Base-by-base conservation (phyloP, 2,329 filamentous ascomycete genomes). In the Pseudogymnoascus sp. region DNA sequence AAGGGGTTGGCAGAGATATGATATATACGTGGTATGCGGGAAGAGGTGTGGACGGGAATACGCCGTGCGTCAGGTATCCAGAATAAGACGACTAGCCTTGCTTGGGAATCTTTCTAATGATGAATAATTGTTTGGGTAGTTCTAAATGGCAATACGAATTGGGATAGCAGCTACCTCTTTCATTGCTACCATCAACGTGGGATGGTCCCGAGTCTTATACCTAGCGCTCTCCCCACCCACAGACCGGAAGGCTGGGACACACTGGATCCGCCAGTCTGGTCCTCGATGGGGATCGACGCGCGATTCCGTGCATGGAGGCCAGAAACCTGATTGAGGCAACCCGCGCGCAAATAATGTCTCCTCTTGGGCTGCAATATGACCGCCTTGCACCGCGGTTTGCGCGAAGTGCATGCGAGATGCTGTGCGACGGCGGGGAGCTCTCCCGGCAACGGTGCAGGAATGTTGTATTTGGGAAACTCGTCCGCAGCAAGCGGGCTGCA, bases 361-460 rank as follows among this genome's bases (percentile, higher is more conserved):
- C 12, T 18, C 46, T 53, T 53, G 46, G 46, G 46, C 46, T 53
- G 14, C 25, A 53, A 53, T 53, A 31, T 12, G 46, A 2, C n/a
- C n/a, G n/a, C n/a, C 25, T 31, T 9, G 25, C 14, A 3, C 46
- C n/a, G 46, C 25, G 21, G 25, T 11, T 53, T 34, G 46, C 46
- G 25, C 23, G n/a, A 53, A 25, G 25, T 53, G 25, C 25, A 18
- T 53, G 4, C 25, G 5, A 34, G 8, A 34, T 53, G 46, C 46
- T 31, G 46, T 53, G 46, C 5, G n/a, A 53, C 46, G 9, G 25
- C 46, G 46, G 46, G 46, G 46, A 53, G n/a, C 3, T 5, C 46
- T 53, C 46, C 46, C n/a, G 25, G 46, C n/a, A 53, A 53, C 46
- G 46, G 46, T 12, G 46, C 46, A 53, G 25, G 46, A 53, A 53